These are phyloP conservation scores for Trametes elegans DNA, from an alignment of 768 basidiomycete genomes.

Conservation along the genomic window DNA sequence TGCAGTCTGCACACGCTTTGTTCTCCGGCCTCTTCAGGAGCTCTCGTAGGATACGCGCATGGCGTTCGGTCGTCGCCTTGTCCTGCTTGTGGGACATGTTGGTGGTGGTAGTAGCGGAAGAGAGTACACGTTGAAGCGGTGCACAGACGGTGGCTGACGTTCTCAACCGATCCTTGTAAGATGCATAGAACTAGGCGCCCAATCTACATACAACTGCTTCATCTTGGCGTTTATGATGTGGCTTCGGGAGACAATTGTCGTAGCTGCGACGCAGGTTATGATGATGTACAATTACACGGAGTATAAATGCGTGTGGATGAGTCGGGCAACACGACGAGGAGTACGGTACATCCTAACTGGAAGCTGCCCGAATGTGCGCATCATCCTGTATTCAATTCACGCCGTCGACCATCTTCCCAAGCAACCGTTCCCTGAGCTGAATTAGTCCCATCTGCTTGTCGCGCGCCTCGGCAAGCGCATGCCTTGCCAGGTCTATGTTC, in stretches of 20 bases:
- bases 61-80: slow-evolving; percentile 80
- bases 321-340: no score
- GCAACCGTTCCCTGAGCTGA: slow-evolving; percentile 45
- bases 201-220: not conserved
- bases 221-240: not conserved
- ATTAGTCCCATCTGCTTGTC: slow-evolving; percentile 46
- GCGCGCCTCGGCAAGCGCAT: slow-evolving; percentile 40
- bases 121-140: slow-evolving; percentile 22
- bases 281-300: not conserved
- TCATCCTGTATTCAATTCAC: slow-evolving; percentile 20
- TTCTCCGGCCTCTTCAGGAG: slow-evolving; percentile 89
- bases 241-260: not conserved
- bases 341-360: no score
- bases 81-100: slow-evolving; percentile 57
- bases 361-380: not conserved
- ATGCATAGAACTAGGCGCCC: not conserved
- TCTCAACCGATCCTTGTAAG: not conserved
- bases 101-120: slow-evolving; percentile 10
- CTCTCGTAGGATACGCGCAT: slow-evolving; percentile 77
- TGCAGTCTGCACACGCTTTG: slow-evolving; percentile 95
- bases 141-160: slow-evolving; percentile 5
- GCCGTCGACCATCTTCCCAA: slow-evolving; percentile 45
- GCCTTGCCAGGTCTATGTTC: slow-evolving; percentile 47
- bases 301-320: not conserved
- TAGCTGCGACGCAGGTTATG: not conserved